A percentile compares a stretch with the other conserved stretches of the same genome.
These are phyloP conservation scores for Epichloe brachyelytri DNA, from an alignment of 2,329 filamentous ascomycete species.

Conservation along the genomic window DNA sequence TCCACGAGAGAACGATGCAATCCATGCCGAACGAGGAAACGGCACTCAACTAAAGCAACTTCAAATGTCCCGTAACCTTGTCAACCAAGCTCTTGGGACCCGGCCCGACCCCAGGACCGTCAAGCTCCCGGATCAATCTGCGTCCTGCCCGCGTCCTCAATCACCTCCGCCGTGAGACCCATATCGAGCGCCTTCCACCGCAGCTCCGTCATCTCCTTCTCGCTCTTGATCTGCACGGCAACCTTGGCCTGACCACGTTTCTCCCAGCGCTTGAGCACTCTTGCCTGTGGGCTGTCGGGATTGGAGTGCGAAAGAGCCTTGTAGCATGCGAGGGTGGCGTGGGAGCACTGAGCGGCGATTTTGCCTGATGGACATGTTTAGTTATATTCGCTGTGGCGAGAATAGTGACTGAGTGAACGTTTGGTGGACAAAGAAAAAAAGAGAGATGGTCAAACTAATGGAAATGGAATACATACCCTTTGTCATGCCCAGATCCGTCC, in stretches of 20 bases:
- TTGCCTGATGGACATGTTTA: conserved; percentile 49
- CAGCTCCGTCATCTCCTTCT: conserved; percentile 64
- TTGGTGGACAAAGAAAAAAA: neutral
- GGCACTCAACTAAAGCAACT: conserved; percentile 55
- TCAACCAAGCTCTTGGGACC: conserved; percentile 82
- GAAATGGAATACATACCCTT: conserved; percentile 52
- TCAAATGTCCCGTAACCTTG: conserved; percentile 70
- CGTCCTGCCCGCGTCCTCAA: conserved; percentile 90
- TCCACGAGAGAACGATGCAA: no score
- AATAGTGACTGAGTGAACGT: no score
- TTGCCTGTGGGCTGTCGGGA: conserved; percentile 39
- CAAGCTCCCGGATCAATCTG: conserved; percentile 86
- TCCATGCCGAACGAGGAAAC: neutral
- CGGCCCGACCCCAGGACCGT: conserved; percentile 74
- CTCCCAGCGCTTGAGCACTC: conserved; percentile 75
- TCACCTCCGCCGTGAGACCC: conserved; percentile 77
- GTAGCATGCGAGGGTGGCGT: conserved; percentile 97
- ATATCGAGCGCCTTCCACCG: conserved; percentile 71
- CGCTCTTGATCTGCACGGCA: conserved; percentile 74
- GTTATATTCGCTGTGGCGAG: neutral
- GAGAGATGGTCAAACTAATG: neutral
- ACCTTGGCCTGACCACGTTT: conserved; percentile 80
- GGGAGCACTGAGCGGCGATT: conserved; percentile 88
- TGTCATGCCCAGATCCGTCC: conserved; percentile 93
- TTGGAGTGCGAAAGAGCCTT: conserved; percentile 58